A percentile compares a stretch with the other conserved stretches of the same genome.
These are phyloP conservation scores for Zygosaccharomyces bailii DNA, from an alignment of 805 yeast species.

Conservation along the genomic window DNA sequence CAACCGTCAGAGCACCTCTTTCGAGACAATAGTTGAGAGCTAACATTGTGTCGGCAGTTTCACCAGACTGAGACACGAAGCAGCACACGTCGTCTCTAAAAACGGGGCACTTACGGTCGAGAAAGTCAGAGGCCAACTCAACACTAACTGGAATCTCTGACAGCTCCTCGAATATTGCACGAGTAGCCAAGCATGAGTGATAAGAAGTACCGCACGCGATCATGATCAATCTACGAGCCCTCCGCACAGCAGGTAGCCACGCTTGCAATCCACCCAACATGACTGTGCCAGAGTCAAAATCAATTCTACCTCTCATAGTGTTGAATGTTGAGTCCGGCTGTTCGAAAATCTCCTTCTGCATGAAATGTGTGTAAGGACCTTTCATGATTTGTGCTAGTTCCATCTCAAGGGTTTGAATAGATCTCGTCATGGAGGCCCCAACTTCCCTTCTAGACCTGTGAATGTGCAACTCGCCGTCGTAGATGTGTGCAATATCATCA, in stretches of 20 bases:
- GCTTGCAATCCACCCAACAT: constrained; percentile 87
- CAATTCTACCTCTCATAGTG: constrained; percentile 99
- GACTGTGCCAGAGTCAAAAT: constrained; percentile 73
- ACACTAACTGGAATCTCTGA: constrained; percentile 92
- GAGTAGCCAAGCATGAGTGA: constrained; percentile 95
- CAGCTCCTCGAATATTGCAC: constrained; percentile 93
- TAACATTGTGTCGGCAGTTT: constrained; percentile 95
- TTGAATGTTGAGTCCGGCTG: constrained; percentile 98
- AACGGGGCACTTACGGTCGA: constrained; percentile 94
- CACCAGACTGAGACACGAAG: constrained; percentile 98
- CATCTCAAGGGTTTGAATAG: constrained; percentile 94
- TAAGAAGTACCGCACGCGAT: constrained; percentile 99
- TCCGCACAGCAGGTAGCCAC: constrained; percentile 81
- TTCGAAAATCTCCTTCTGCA: constrained; percentile 98
- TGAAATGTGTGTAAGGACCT: constrained; percentile 92
- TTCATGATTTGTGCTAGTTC: constrained; percentile 97
- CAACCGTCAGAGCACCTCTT: constrained; percentile 95
- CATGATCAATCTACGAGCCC: constrained; percentile 94
- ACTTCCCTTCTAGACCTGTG: constrained; percentile 90
- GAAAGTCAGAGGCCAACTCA: constrained; percentile 90
- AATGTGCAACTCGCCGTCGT: constrained; percentile 96
- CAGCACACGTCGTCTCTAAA: constrained; percentile 97
- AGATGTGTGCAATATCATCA: constrained; percentile 97
- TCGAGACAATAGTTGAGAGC: constrained; percentile 94
- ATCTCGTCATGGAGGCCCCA: constrained; percentile 89